Conservation (phyloP, 2,329 filamentous ascomycete species). For the Polytolypa hystricis region DNA sequence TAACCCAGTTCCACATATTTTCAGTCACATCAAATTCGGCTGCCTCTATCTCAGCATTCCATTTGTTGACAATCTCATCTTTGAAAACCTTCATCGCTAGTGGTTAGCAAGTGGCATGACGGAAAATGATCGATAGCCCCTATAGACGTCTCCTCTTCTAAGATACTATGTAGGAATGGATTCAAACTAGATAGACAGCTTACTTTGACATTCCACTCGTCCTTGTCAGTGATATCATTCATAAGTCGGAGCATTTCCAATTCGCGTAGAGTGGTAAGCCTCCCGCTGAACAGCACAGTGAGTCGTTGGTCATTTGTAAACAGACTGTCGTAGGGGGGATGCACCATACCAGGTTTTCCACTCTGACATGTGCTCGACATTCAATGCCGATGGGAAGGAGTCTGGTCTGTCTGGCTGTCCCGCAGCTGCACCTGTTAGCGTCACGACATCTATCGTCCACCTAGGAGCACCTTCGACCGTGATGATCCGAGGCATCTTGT, state of each 20-base stretch:
- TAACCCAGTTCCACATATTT: slow-evolving; percentile 21
- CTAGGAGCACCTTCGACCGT: no score
- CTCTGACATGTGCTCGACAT: no score
- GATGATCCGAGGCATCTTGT: no score
- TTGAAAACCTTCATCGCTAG: slow-evolving; percentile 14
- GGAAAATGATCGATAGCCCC: neutral
- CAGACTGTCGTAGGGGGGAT: no score
- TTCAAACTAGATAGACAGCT: neutral
- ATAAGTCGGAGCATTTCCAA: slow-evolving; percentile 23
- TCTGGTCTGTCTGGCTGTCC: no score
- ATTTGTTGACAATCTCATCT: slow-evolving; percentile 17
- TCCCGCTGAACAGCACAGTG: no score
- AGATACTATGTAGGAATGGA: neutral
- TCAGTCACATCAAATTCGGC: slow-evolving; percentile 14
- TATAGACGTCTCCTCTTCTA: neutral
- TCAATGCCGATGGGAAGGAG: slow-evolving; percentile 4
- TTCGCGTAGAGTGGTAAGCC: no score
- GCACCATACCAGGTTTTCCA: no score
- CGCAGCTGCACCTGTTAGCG: no score
- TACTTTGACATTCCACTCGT: slow-evolving; percentile 25
- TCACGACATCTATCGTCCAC: no score
- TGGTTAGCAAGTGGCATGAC: neutral
- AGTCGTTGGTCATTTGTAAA: no score
- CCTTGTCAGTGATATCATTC: slow-evolving; percentile 26
- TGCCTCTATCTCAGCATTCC: slow-evolving; percentile 15